Conservation (phyloP, 2,329 filamentous ascomycete species). For the Clarireedia paspali region DNA sequence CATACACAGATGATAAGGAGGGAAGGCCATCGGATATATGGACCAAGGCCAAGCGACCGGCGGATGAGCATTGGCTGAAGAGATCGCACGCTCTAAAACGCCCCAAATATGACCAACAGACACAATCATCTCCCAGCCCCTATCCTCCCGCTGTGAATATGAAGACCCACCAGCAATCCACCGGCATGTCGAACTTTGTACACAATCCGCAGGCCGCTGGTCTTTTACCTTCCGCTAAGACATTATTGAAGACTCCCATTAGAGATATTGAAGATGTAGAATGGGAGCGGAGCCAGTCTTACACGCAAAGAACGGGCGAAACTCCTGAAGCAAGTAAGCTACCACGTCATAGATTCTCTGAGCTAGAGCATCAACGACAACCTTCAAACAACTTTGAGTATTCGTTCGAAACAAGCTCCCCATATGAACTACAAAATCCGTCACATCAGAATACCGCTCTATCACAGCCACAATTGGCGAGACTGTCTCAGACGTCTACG, state of each 20-base stretch:
- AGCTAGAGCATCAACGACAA: background rate
- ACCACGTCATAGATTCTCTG: background rate
- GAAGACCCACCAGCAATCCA: background rate
- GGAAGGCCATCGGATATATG: background rate
- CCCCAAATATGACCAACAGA: constrained; percentile 23
- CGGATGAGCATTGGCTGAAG: constrained; percentile 25
- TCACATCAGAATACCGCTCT: background rate
- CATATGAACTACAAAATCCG: background rate
- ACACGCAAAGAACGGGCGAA: background rate
- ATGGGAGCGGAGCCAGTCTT: background rate
- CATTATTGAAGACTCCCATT: background rate
- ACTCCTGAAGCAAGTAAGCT: background rate
- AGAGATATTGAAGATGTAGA: background rate
- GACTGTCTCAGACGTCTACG: background rate
- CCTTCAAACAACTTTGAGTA: background rate
- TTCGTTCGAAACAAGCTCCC: background rate
- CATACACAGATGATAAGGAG: background rate
- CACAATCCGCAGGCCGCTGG: background rate
- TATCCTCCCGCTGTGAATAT: background rate
- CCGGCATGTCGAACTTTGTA: background rate
- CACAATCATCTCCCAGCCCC: constrained; percentile 25
- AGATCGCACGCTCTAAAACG: constrained; percentile 26
- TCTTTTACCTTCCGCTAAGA: background rate
- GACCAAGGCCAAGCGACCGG: constrained; percentile 15
- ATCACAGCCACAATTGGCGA: background rate